A percentile compares a stretch with the other conserved stretches of the same genome.
These are phyloP conservation scores for Pholiota adiposa DNA, from an alignment of 1,284 basidiomycete genomes.

Conservation along the genomic window DNA sequence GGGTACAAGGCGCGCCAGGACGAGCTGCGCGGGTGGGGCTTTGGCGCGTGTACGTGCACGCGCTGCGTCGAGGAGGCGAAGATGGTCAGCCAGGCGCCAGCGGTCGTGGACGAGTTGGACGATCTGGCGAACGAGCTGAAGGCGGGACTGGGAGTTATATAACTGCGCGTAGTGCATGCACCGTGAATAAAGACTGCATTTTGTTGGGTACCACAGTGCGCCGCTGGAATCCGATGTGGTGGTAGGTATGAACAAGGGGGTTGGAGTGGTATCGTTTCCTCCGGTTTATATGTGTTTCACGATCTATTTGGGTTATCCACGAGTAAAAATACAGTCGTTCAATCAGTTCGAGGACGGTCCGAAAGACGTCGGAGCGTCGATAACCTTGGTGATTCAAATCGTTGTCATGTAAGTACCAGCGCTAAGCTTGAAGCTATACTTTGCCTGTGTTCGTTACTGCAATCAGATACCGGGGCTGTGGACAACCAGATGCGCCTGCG, in stretches of 20 bases:
- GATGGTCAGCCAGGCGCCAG: slow-evolving; percentile 29
- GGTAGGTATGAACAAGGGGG: neutral
- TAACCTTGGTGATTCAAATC: neutral
- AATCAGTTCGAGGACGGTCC: neutral
- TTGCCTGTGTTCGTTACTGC: neutral
- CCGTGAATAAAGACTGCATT: neutral
- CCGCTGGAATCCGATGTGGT: neutral
- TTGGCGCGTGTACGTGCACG: slow-evolving; percentile 69
- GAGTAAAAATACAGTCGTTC: neutral
- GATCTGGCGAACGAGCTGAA: slow-evolving; percentile 39
- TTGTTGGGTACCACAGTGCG: neutral
- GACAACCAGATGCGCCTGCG: neutral
- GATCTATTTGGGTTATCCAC: neutral
- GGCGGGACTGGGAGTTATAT: slow-evolving; percentile 36
- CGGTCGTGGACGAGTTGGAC: slow-evolving; percentile 37
- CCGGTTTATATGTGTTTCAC: neutral
- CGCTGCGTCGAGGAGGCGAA: slow-evolving; percentile 61
- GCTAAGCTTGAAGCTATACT: neutral
- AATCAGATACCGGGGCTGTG: neutral
- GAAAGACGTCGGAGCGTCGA: neutral
- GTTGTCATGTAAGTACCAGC: neutral
- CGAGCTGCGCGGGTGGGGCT: slow-evolving; percentile 75
- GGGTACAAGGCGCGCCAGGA: slow-evolving; percentile 57
- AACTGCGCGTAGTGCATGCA: neutral
- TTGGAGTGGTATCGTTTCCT: neutral